These are phyloP conservation scores for Chlamydomonas eustigma DNA, from an alignment of 139 green algal genomes.

Conservation along the genomic window DNA sequence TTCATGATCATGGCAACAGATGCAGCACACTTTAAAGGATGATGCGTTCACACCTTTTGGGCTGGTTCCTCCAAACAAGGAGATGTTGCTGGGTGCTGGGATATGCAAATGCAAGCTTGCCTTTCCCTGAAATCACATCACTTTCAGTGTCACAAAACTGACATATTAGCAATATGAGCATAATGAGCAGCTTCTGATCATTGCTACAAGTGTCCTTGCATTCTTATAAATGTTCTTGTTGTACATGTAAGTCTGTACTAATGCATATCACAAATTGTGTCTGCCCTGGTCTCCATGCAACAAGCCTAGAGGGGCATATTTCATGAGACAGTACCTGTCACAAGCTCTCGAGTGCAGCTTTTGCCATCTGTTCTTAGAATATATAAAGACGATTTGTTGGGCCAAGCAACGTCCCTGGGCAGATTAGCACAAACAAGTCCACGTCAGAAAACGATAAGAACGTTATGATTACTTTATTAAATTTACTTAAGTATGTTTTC, in stretches of 20 bases:
- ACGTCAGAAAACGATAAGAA: too few relatives aligned
- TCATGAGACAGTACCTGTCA: too few relatives aligned
- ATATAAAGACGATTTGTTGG: conserved; percentile 68
- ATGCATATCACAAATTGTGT: background rate
- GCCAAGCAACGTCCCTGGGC: conserved; percentile 22
- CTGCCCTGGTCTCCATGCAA: background rate
- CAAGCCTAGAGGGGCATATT: background rate
- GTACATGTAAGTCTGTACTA: background rate
- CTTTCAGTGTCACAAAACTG: background rate
- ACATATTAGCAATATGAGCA: background rate
- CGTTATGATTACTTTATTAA: too few relatives aligned
- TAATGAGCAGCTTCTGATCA: background rate
- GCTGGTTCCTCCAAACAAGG: conserved; percentile 88
- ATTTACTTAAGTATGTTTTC: too few relatives aligned
- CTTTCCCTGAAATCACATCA: conserved; percentile 41
- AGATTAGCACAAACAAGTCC: background rate
- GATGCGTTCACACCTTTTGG: conserved; percentile 53
- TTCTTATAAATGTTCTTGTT: background rate
- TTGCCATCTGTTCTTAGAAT: conserved; percentile 91
- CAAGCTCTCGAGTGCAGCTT: conserved; percentile 84
- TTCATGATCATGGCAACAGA: background rate
- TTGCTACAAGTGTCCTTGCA: background rate
- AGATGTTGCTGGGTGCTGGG: conserved; percentile 95
- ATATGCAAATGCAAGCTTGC: conserved; percentile 81
- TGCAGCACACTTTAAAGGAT: background rate